Base-by-base conservation (phyloP, 2,329 filamentous ascomycete genomes). In the Colletotrichum lindemuthianum region DNA sequence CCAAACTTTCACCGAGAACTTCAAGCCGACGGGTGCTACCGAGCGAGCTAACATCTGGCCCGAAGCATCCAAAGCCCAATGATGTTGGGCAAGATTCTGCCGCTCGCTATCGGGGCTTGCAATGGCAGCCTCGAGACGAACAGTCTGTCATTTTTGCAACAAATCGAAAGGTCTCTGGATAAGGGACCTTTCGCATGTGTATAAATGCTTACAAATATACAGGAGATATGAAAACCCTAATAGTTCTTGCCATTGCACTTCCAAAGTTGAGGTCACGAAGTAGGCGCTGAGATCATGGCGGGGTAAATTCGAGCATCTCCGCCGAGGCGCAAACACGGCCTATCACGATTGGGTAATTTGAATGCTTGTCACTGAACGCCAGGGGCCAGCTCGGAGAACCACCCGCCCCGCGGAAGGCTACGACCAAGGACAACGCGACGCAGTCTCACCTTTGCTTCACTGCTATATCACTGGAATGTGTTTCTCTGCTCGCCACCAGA, bases 221-320 rank as follows among this genome's bases (percentile, higher is more conserved):
- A 4, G 24, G 4, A 24, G 24, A 24, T 5, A 24, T 24, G 24
- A 24, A 24, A 24, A 24, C 24, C 24, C n/a, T n/a, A n/a, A n/a
- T 24, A 24, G 24, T 24, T 24, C 24, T 24, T 24, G 24, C 24
- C 4, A 24, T 24, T 24, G 24, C 24, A 24, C 4, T 24, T 24
- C 24, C 24, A 24, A 24, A 24, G 4, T 24, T 24, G 24, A 24
- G 24, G 24, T 24, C 24, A 24, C 24, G 24, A 24, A 24, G 24
- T 24, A 24, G 24, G 24, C 24, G 24, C 24, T 4, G 24, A 15
- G 41, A 16, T 4, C 10, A 45, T 45, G 43, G 43, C 43, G 43
- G 43, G 43, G 43, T 45, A 45, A 45, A 45, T 48, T 37, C 41
- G 8, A 57, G 12, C 58, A 53, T 65, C 48, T 63, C 60, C 60